Evolutionary conservation across 202 grass and related monocot genomes (phyloP).

Genomic region (Dendrocalamus latiflorus): DNA sequence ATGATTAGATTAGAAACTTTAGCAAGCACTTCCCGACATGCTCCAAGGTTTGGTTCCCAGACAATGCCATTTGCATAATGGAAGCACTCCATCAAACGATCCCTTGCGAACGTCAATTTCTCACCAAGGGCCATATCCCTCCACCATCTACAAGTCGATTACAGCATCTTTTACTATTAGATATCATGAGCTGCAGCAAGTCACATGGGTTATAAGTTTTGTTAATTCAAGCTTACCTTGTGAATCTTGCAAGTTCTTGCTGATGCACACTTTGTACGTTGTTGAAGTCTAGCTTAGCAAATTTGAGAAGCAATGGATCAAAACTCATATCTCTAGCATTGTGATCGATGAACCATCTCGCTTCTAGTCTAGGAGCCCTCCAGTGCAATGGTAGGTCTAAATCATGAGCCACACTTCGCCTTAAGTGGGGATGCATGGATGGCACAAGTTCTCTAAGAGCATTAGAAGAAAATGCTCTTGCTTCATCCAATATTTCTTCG

Average conservation of each 20-base stretch:
- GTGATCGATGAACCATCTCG: no score
- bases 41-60: not conserved
- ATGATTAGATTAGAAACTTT: constrained; percentile 25
- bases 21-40: constrained; percentile 19
- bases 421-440: constrained; percentile 5
- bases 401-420: not conserved
- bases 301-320: no score
- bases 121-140: no score
- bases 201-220: no score
- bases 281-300: no score
- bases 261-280: not conserved
- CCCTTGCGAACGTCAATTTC: no score
- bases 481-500: constrained; percentile 25
- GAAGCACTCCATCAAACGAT: no score
- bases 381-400: constrained; percentile 38
- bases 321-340: no score
- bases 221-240: constrained; percentile 12
- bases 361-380: constrained; percentile 12
- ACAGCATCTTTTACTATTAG: no score
- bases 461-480: not conserved
- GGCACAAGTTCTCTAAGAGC: constrained; percentile 12
- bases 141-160: no score
- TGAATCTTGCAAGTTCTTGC: constrained; percentile 22
- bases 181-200: no score
- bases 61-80: constrained; percentile 38